phyloP scores from a whole-genome alignment of 208 protist species.

The Trichomonas tenax region DNA sequence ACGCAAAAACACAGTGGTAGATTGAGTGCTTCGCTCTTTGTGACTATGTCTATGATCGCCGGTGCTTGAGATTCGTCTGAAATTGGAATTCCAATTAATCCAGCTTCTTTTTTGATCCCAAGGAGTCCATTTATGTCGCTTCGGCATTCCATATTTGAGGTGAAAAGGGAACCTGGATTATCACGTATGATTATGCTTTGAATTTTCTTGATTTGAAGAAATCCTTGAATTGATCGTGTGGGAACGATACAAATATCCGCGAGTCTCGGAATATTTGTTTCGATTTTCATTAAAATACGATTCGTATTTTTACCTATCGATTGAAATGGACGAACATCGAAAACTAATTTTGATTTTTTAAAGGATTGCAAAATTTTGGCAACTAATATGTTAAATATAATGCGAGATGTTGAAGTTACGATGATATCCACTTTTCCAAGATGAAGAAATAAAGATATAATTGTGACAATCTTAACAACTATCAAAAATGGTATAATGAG shows the following conservation, averaged over 20 bases:
- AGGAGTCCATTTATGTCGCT: background rate
- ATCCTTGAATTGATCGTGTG: background rate
- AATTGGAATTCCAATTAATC: background rate
- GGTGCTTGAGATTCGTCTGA: background rate
- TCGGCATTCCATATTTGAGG: background rate
- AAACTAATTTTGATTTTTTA: background rate
- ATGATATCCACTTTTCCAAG: background rate
- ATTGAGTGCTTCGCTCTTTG: background rate
- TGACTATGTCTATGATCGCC: background rate
- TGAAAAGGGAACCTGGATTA: background rate
- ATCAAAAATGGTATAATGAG: background rate
- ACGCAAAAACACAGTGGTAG: background rate
- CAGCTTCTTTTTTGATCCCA: background rate
- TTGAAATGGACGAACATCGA: background rate
- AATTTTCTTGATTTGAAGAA: background rate
- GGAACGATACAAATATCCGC: background rate
- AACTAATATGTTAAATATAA: background rate
- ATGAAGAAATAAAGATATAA: background rate
- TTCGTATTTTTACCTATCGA: background rate
- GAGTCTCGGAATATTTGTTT: background rate
- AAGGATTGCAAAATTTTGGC: background rate
- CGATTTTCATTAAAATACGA: background rate
- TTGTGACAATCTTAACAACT: background rate
- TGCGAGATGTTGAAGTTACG: background rate
- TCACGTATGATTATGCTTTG: background rate